A percentile compares a stretch with the other conserved stretches of the same genome.
Evolutionary conservation across 139 green algal species (phyloP).

Genomic region (Chlorella sp.): DNA sequence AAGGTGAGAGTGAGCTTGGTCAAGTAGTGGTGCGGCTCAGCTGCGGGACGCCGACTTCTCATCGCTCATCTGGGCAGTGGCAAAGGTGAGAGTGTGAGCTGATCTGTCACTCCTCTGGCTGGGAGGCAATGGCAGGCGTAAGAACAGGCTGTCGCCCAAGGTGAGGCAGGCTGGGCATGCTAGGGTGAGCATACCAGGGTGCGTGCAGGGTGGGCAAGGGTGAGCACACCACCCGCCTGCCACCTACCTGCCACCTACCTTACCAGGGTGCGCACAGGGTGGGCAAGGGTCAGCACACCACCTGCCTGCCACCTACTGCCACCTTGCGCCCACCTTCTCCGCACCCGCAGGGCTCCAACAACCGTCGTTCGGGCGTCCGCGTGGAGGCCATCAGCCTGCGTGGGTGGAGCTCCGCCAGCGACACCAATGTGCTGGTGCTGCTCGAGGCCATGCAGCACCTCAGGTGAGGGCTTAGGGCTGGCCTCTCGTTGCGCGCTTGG

Average conservation of each 20-base stretch:
- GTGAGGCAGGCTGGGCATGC: not conserved
- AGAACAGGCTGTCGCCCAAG: too few species aligned
- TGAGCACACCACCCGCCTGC: too few species aligned
- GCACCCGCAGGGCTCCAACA: conserved; percentile 4
- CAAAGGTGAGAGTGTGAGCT: conserved; percentile 17
- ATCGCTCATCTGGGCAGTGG: conserved; percentile 12
- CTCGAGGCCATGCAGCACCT: conserved; percentile 30
- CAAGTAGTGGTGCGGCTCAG: conserved; percentile 9
- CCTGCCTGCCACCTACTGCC: too few species aligned
- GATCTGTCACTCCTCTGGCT: too few species aligned
- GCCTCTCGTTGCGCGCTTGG: not conserved
- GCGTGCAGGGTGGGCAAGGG: too few species aligned
- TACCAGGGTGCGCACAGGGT: too few species aligned
- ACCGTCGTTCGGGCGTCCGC: conserved; percentile 4
- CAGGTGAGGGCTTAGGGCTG: conserved; percentile 15
- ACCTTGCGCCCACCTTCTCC: too few species aligned
- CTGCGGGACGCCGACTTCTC: conserved; percentile 23
- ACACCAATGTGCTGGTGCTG: conserved; percentile 25
- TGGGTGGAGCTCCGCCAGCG: conserved; percentile 20
- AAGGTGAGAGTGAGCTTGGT: conserved; percentile 22
- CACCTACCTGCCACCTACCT: too few species aligned
- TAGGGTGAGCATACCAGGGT: too few species aligned
- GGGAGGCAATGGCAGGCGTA: too few species aligned
- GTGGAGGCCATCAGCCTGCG: conserved; percentile 30
- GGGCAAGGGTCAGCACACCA: too few species aligned